Percentiles rank a stretch among this genome's conserved stretches.
These are phyloP conservation scores for Tetradesmus lagerheimii DNA, from an alignment of 139 green algal species.

Conservation along the genomic window DNA sequence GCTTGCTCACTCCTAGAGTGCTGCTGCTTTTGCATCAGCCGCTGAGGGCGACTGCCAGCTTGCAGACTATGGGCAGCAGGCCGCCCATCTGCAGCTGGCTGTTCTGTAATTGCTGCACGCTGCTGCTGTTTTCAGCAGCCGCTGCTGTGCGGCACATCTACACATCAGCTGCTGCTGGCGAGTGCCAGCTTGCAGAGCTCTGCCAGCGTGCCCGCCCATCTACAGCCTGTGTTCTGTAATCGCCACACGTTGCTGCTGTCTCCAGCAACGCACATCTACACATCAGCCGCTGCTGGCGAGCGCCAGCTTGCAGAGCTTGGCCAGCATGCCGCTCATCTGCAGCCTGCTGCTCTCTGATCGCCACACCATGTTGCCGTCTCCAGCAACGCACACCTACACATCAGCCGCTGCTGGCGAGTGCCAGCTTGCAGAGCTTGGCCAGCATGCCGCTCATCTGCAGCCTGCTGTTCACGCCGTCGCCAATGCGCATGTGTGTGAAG, in stretches of 20 bases:
- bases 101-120: too few relatives aligned
- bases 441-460: conserved; percentile 95
- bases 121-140: not conserved
- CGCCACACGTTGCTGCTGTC: not conserved
- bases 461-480: conserved; percentile 90
- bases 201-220: too few relatives aligned
- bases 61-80: conserved; percentile 92
- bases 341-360: conserved; percentile 62
- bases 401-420: not conserved
- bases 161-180: not conserved
- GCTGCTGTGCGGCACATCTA: not conserved
- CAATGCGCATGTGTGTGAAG: conserved; percentile 95
- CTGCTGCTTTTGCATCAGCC: not conserved
- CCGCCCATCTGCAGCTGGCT: conserved; percentile 85
- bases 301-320: conserved; percentile 84
- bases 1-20: too few relatives aligned
- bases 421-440: conserved; percentile 89
- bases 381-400: too few relatives aligned
- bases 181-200: conserved; percentile 23
- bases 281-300: not conserved
- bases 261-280: not conserved
- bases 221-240: too few relatives aligned
- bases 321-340: conserved; percentile 88
- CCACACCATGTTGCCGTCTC: too few relatives aligned
- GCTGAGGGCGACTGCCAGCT: conserved; percentile 13